Evolutionary conservation across 805 yeast species (phyloP).

Genomic region (Pichia exigua): DNA sequence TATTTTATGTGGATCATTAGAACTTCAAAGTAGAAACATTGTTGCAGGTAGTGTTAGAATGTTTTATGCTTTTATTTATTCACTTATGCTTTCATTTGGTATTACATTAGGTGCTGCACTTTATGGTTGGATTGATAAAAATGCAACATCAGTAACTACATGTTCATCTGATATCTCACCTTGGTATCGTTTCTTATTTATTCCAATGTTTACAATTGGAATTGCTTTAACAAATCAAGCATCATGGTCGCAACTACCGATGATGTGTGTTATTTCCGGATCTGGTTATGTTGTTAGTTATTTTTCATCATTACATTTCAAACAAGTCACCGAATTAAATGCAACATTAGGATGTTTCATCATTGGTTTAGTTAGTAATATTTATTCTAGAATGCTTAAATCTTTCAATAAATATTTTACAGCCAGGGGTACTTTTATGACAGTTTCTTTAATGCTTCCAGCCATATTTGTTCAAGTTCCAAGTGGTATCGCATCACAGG

Average conservation of each 20-base stretch:
- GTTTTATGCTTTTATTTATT: slow-evolving; percentile 93
- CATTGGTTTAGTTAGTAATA: slow-evolving; percentile 80
- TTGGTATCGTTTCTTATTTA: slow-evolving; percentile 60
- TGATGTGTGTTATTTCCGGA: slow-evolving; percentile 71
- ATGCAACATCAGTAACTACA: slow-evolving; percentile 56
- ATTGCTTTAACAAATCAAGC: slow-evolving; percentile 80
- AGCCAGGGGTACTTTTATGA: slow-evolving; percentile 38
- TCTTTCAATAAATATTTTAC: slow-evolving; percentile 36
- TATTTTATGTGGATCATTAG: slow-evolving; percentile 86
- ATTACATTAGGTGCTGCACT: slow-evolving; percentile 89
- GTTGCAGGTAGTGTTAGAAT: slow-evolving; percentile 94
- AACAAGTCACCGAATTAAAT: slow-evolving; percentile 62
- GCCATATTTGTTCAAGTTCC: slow-evolving; percentile 95
- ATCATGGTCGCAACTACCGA: slow-evolving; percentile 68
- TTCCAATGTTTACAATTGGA: slow-evolving; percentile 61
- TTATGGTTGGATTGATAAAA: slow-evolving; percentile 88
- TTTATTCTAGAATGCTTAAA: slow-evolving; percentile 78
- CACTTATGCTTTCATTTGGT: slow-evolving; percentile 86
- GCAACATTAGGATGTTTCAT: slow-evolving; percentile 88
- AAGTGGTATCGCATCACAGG: slow-evolving; percentile 87
- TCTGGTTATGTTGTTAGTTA: slow-evolving; percentile 77
- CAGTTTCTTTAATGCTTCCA: slow-evolving; percentile 93
- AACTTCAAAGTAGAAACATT: slow-evolving; percentile 78
- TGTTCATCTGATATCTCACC: slow-evolving; percentile 51
- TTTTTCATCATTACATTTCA: slow-evolving; percentile 68